Evolutionary conservation across 768 basidiomycete species (phyloP).

Genomic region (Boletus speciosus): DNA sequence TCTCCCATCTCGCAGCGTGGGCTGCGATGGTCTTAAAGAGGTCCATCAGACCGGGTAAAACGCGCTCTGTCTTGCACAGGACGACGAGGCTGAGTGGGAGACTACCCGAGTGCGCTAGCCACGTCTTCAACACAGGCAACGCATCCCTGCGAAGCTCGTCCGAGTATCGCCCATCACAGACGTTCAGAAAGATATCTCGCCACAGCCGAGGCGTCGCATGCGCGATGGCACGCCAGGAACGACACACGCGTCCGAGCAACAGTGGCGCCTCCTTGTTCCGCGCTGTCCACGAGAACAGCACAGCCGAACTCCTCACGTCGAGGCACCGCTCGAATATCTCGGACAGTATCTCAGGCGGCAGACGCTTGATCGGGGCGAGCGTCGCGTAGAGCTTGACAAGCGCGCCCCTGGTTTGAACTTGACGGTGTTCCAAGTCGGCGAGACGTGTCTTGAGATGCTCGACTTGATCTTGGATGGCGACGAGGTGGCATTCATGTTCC

Average conservation of each 20-base stretch:
- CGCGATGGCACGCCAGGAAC: conserved; percentile 24
- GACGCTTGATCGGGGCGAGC: conserved; percentile 22
- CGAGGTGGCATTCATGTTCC: conserved; percentile 16
- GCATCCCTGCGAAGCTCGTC: conserved; percentile 18
- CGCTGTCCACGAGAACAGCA: neutral
- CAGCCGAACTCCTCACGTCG: neutral
- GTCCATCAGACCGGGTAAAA: conserved; percentile 19
- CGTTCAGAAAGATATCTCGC: conserved; percentile 18
- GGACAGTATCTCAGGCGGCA: conserved; percentile 26
- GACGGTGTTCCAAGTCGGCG: conserved; percentile 9
- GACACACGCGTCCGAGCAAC: conserved; percentile 29
- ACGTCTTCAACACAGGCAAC: conserved; percentile 16
- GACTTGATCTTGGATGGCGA: conserved; percentile 8
- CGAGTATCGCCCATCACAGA: conserved; percentile 22
- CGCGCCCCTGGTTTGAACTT: neutral
- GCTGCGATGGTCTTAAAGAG: conserved; percentile 18
- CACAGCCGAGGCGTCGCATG: conserved; percentile 28
- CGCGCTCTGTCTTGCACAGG: conserved; percentile 18
- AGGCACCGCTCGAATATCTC: conserved; percentile 27
- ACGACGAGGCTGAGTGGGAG: conserved; percentile 20
- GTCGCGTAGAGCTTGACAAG: conserved; percentile 15
- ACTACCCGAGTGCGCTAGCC: conserved; percentile 21
- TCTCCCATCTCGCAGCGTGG: conserved; percentile 18
- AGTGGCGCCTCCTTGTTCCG: conserved; percentile 20
- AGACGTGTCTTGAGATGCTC: conserved; percentile 6